Conservation (phyloP, 352 stramenopile genomes). For the Phytophthora citricola region DNA sequence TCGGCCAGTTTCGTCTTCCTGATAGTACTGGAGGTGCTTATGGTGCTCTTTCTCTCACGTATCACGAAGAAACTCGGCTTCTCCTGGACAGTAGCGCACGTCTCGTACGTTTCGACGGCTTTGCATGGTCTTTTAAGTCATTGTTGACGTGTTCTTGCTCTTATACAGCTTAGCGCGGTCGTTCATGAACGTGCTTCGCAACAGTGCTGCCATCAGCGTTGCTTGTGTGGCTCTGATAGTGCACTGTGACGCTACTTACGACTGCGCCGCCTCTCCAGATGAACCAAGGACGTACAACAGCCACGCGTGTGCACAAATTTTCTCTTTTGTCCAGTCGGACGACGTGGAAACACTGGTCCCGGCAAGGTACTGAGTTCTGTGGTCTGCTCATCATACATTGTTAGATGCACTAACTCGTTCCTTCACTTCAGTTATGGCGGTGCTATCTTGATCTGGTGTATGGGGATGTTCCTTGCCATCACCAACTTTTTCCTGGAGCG, state of each 20-base stretch:
- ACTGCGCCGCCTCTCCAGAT: constrained; percentile 38
- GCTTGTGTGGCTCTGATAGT: constrained; percentile 85
- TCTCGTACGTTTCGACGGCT: constrained; percentile 54
- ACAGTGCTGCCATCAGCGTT: constrained; percentile 84
- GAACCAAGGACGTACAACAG: constrained; percentile 72
- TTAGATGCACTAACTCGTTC: constrained; percentile 1
- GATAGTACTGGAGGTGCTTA: constrained; percentile 72
- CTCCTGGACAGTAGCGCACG: constrained; percentile 69
- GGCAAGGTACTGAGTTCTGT: constrained; percentile 45
- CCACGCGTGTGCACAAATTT: constrained; percentile 82
- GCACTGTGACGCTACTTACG: constrained; percentile 76
- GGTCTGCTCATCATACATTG: not conserved
- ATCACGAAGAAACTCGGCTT: constrained; percentile 60
- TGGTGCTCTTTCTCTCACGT: constrained; percentile 66
- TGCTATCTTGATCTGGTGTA: constrained; percentile 85
- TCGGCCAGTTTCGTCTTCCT: constrained; percentile 82
- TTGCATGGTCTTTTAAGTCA: not conserved
- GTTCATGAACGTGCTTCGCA: constrained; percentile 83
- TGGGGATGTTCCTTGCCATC: constrained; percentile 79
- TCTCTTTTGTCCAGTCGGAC: constrained; percentile 66
- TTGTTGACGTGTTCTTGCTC: not conserved
- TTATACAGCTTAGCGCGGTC: constrained; percentile 63
- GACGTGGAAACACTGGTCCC: constrained; percentile 63
- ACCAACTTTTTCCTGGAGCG: constrained; percentile 88
- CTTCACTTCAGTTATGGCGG: constrained; percentile 65